phyloP scores from a whole-genome alignment of 2,329 filamentous ascomycete genomes.

The Talaromyces islandicus region DNA sequence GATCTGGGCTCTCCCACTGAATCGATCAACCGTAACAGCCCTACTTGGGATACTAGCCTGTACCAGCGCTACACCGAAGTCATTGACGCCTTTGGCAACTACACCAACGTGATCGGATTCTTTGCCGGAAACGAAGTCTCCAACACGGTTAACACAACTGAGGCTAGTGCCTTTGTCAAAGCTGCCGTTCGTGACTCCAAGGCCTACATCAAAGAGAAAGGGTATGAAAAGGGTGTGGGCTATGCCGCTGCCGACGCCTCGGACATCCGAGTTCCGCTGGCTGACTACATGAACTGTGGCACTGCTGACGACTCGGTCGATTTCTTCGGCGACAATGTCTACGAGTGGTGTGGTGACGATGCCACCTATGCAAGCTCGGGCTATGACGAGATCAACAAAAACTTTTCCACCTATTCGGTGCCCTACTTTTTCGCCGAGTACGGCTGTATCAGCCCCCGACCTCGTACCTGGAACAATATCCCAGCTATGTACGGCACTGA shows the following conservation, averaged over 20 bases:
- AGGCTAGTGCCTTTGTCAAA: conserved; percentile 91
- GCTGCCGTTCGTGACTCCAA: conserved; percentile 95
- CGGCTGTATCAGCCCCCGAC: conserved; percentile 74
- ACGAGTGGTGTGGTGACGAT: conserved; percentile 94
- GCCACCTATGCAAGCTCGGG: conserved; percentile 71
- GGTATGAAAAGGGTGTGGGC: conserved; percentile 80
- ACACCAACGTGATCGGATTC: conserved; percentile 92
- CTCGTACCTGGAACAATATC: conserved; percentile 81
- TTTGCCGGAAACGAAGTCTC: conserved; percentile 98
- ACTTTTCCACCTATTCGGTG: conserved; percentile 84
- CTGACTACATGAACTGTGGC: conserved; percentile 93
- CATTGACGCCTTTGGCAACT: conserved; percentile 72
- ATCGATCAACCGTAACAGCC: conserved; percentile 79
- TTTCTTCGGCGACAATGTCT: conserved; percentile 99
- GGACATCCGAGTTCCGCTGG: conserved; percentile 72
- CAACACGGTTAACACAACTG: conserved; percentile 81
- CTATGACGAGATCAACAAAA: conserved; percentile 73
- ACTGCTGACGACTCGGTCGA: conserved; percentile 64
- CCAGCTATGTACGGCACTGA: conserved; percentile 68
- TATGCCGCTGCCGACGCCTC: conserved; percentile 95
- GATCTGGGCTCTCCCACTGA: conserved; percentile 75
- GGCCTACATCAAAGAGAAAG: conserved; percentile 77
- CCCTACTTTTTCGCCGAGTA: conserved; percentile 99
- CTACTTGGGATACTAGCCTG: conserved; percentile 72
- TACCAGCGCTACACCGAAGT: conserved; percentile 78